Evolutionary conservation across 176 grass and related monocot species (phyloP).

Genomic region (Carex myosuroides): DNA sequence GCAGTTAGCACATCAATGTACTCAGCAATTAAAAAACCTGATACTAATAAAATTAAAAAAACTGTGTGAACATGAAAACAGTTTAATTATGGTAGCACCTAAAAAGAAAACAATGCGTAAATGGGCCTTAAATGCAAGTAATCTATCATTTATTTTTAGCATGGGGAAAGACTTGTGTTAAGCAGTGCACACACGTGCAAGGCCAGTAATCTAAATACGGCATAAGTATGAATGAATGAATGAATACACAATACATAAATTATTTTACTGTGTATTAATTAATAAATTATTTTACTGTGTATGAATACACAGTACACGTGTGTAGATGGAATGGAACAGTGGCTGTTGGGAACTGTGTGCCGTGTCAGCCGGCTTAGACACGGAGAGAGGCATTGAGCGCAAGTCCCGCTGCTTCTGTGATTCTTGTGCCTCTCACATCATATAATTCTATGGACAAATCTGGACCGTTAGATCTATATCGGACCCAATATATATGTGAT

Average conservation of each 20-base stretch:
- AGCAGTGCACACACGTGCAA: slow-evolving; percentile 13
- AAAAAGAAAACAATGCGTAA: background rate
- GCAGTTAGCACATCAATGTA: background rate
- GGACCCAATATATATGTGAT: background rate
- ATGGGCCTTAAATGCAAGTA: background rate
- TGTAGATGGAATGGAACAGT: background rate
- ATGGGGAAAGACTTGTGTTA: background rate
- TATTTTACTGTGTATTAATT: background rate
- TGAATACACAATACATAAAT: background rate
- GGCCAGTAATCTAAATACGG: background rate
- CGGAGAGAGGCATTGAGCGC: background rate
- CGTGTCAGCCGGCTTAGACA: background rate
- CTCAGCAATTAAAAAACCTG: background rate
- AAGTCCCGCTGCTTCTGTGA: background rate
- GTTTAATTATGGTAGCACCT: background rate
- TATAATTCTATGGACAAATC: background rate
- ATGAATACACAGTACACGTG: background rate
- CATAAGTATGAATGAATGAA: background rate
- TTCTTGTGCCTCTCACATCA: background rate
- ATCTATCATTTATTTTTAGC: background rate
- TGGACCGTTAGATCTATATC: background rate
- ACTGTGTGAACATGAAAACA: background rate
- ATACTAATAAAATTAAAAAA: too few relatives aligned
- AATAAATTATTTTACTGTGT: background rate
- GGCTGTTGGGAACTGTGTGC: background rate